These are phyloP conservation scores for Capsicum pubescens DNA, from an alignment of 257 asterid genomes.

Conservation along the genomic window DNA sequence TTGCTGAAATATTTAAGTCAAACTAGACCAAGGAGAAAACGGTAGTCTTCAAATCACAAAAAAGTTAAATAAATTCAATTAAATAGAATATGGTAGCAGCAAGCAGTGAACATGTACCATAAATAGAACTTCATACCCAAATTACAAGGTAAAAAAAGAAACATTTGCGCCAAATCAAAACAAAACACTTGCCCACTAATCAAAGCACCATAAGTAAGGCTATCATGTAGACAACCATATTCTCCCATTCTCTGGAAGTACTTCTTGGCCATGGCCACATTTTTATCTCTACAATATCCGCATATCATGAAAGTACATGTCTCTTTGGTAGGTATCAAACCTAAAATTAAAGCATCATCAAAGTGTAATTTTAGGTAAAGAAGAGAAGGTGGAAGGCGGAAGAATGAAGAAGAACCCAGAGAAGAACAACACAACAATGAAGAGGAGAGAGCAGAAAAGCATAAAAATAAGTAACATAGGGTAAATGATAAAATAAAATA, in stretches of 20 bases:
- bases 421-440: no score
- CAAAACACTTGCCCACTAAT: conserved; percentile 59
- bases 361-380: conserved; percentile 10
- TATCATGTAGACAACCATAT: conserved; percentile 75
- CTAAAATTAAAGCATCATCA: conserved; percentile 61
- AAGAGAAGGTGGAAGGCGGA: no score
- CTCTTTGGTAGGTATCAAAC: conserved; percentile 66
- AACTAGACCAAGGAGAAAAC: not conserved
- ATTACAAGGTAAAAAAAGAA: no score
- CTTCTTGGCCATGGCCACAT: conserved; percentile 58
- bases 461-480: no score
- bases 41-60: not conserved
- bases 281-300: conserved; percentile 72
- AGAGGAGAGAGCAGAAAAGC: no score
- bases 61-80: not conserved
- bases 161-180: no score
- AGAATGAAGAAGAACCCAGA: no score
- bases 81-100: no score
- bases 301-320: conserved; percentile 84
- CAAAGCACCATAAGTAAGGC: conserved; percentile 77
- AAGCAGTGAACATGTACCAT: no score
- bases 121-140: no score
- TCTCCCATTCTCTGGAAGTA: conserved; percentile 56
- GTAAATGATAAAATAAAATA: no score
- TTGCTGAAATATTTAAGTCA: not conserved